Base-by-base conservation (phyloP, 306 rosid genomes). In the Phaseolus lunatus region DNA sequence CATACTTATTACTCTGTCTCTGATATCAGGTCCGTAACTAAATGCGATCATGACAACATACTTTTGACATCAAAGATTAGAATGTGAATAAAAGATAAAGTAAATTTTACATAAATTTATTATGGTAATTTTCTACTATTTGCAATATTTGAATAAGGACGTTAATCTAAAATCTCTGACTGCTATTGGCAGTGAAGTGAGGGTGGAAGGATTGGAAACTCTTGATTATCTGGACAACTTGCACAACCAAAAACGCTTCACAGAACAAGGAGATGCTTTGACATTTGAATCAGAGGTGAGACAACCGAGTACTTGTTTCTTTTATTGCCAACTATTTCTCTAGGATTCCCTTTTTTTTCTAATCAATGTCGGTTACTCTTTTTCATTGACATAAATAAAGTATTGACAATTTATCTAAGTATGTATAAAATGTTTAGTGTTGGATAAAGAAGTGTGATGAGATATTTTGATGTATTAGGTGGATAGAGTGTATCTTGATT, bases 201-300 rank as follows among this genome's bases (percentile, higher is more conserved):
- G 98, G 80, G 80, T 95, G 50, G 97, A 95, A 85, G 98, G 97
- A 67, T 68, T 95, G 82, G 98, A 95, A 88, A 91, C 97, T 87
- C 95, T 86, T 5, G 97, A 95, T 83, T 95, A 89, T 70, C 88
- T 92, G 0, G 97, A 92, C 90, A 95, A 92, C 84, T 81, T 92
- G n/a, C 37, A 1, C 63, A 83, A 90, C 26, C 89, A 86, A 80
- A 87, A 90, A 81, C 97, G 93, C 2, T 92, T 95, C 87, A 95
- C 98, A 0, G 98, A 95, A 80, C 98, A 95, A 90, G 97, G 97
- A 78, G 90, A 87, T 69, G 89, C 97, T 78, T 81, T 95, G 56
- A 95, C 98, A 75, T 95, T 95, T 78, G 98, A 95, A 80, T 88
- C 97, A 0, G 97, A 95, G 98, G 98, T 92, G 82, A 73, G 65